A percentile compares a stretch with the other conserved stretches of the same genome.
Conservation (phyloP, 164 flowering plant species). For the Santalum album region DNA sequence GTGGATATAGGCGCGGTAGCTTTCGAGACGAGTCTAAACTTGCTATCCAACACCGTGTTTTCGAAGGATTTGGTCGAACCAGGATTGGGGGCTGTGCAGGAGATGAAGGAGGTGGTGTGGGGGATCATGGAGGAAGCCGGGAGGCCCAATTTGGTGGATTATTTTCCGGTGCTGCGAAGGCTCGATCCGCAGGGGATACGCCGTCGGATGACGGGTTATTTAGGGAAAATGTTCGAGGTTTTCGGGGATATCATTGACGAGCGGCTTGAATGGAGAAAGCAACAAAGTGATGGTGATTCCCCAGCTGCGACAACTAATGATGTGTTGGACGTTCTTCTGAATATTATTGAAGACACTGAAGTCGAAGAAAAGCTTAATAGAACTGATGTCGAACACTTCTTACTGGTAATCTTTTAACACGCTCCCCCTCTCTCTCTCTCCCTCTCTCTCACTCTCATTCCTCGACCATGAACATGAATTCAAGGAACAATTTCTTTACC, state of each 20-base stretch:
- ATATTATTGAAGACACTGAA: conserved; percentile 9
- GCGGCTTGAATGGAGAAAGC: not conserved
- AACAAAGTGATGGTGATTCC: not conserved
- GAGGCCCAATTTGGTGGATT: conserved; percentile 22
- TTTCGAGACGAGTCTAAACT: conserved; percentile 18
- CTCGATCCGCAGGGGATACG: conserved; percentile 24
- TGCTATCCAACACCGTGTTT: conserved; percentile 27
- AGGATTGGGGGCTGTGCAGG: conserved; percentile 8
- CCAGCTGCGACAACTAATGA: conserved; percentile 5
- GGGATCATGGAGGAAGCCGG: conserved; percentile 15
- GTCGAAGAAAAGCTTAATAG: not conserved
- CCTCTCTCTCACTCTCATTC: too few species aligned
- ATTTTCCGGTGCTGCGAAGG: conserved; percentile 15
- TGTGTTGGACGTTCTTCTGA: conserved; percentile 17
- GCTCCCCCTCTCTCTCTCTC: too few species aligned
- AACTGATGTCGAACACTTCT: not conserved
- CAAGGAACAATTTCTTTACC: too few species aligned
- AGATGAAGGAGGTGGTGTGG: conserved; percentile 15
- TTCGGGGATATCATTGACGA: conserved; percentile 17
- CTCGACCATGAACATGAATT: too few species aligned
- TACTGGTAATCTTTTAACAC: conserved; percentile 2
- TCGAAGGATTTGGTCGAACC: conserved; percentile 19
- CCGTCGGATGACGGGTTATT: not conserved
- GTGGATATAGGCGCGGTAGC: conserved; percentile 21
- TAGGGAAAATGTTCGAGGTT: conserved; percentile 6